Evolutionary conservation across 2,329 filamentous ascomycete genomes (phyloP), one percentile per base, ranked within the genome.

Genomic region (Phaeoacremonium minimum): DNA sequence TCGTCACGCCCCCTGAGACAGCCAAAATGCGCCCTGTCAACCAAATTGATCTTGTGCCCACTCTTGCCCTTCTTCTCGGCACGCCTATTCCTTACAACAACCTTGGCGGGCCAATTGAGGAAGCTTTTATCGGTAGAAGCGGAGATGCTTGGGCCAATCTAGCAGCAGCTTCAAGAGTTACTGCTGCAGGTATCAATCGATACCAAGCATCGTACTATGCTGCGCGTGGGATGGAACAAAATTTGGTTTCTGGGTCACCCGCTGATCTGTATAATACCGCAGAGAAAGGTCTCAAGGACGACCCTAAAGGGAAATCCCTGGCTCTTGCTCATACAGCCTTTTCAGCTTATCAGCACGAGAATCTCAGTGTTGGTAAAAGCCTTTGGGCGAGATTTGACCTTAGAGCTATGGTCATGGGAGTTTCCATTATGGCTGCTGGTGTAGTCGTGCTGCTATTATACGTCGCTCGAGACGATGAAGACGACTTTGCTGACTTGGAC

Each of bases 1-100:
- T 72, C 46, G 56, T 63, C 12, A 64, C 69, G 15, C 82, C 80
- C 14, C 81, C 78, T 6, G 60, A 66, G n/a, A 87, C 76, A 15
- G 89, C 90, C 28, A 94, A 93, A 57, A 76, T 82, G 15, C 75
- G 86, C 8, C 81, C 86, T 1, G 75, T 81, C 28, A 79, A 80
- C 41, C 93, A 98, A 61, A 98, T 98, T 46, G 93, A 98, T 57
- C 74, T 98, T 11, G 93, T 98, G 3, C 91, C 93, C 5, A 98
- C 93, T 0, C 63, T 98, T 18, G 83, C 91, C 0, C 70, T 98
- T 22, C 73, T 98, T 1, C 70, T 98, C 2, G 93, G 93, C 7
- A 75, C 96, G 42, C 91, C 93, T 0, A 90, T 98, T 42, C 93
- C 93, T 0, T 98, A 88, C 68, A 98, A 97, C 59, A 98, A 93